Conservation (phyloP, 371 early-diverging fungal species). For the Mucor lusitanicus region DNA sequence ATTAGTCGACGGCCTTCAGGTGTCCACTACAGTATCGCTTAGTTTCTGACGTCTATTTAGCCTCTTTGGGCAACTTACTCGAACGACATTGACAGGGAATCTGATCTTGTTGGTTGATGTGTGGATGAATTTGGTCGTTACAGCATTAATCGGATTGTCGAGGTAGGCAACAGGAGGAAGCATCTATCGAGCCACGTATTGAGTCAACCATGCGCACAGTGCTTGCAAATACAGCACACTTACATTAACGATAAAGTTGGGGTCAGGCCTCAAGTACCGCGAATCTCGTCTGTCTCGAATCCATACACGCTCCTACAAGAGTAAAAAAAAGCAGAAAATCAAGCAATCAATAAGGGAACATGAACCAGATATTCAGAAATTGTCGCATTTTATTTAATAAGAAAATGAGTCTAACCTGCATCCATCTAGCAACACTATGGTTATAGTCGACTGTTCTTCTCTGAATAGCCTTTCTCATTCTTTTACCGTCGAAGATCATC, state of each 20-base stretch:
- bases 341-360: slow-evolving; percentile 12
- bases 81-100: slow-evolving; percentile 95
- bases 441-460: slow-evolving; percentile 96
- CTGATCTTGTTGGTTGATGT: slow-evolving; percentile 97
- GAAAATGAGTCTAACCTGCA: slow-evolving; percentile 61
- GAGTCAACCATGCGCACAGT: background rate
- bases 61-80: slow-evolving; percentile 52
- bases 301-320: slow-evolving; percentile 56
- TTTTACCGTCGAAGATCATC: slow-evolving; percentile 83
- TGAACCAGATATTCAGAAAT: background rate
- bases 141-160: slow-evolving; percentile 78
- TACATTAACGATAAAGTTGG: slow-evolving; percentile 88
- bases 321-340: background rate
- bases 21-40: slow-evolving; percentile 76
- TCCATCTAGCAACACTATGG: slow-evolving; percentile 80
- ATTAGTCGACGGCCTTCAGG: slow-evolving; percentile 98
- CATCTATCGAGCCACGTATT: slow-evolving; percentile 43
- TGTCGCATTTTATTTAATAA: background rate
- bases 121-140: slow-evolving; percentile 94
- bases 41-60: background rate
- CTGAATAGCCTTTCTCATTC: slow-evolving; percentile 95
- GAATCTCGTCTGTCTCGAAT: slow-evolving; percentile 66
- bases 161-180: slow-evolving; percentile 81
- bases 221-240: slow-evolving; percentile 12
- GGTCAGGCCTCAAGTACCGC: slow-evolving; percentile 77